phyloP scores from a whole-genome alignment of 768 basidiomycete species.

The Pleurotus djamor region DNA sequence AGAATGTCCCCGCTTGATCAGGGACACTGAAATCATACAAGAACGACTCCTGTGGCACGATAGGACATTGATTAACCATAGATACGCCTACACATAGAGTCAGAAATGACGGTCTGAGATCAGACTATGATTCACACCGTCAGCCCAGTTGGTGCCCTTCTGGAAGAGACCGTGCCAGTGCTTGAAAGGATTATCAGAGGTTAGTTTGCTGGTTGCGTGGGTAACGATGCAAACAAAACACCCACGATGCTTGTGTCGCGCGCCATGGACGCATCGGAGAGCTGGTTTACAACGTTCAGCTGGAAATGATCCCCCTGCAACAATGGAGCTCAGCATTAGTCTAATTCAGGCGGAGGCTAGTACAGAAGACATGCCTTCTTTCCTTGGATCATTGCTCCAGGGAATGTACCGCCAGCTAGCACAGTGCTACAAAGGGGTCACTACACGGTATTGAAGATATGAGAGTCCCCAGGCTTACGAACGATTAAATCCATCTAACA shows the following conservation, averaged over 20 bases:
- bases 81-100: neutral
- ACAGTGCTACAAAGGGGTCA: slow-evolving; percentile 26
- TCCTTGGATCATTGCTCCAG: slow-evolving; percentile 39
- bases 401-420: slow-evolving; percentile 43
- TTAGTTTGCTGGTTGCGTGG: too few species aligned
- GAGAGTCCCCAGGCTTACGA: slow-evolving; percentile 22
- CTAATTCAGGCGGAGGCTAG: neutral
- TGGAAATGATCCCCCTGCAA: neutral
- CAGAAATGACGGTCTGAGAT: neutral
- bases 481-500: slow-evolving; percentile 47
- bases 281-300: slow-evolving; percentile 5
- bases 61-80: slow-evolving; percentile 47
- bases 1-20: slow-evolving; percentile 28
- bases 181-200: slow-evolving; percentile 16
- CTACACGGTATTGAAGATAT: neutral
- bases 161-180: slow-evolving; percentile 58
- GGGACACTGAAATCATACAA: slow-evolving; percentile 35
- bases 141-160: slow-evolving; percentile 36
- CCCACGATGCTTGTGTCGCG: slow-evolving; percentile 28
- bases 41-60: slow-evolving; percentile 38
- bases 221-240: slow-evolving; percentile 27
- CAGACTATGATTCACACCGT: slow-evolving; percentile 26
- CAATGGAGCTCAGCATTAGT: neutral
- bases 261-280: slow-evolving; percentile 38
- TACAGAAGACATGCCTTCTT: slow-evolving; percentile 23